phyloP scores from a whole-genome alignment of 129 eudicot species.

The Tagetes erecta region DNA sequence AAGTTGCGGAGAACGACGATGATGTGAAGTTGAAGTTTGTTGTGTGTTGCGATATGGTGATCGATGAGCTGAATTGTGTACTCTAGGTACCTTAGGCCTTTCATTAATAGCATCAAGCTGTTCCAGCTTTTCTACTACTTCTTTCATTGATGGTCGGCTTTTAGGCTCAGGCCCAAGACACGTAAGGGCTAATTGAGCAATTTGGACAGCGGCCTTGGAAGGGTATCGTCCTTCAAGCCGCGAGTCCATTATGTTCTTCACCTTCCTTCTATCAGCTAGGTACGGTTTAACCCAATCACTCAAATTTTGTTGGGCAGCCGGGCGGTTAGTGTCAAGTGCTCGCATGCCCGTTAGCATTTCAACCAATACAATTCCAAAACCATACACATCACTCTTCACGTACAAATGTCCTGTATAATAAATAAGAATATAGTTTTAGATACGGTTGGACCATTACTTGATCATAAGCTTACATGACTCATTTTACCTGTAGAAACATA shows the following conservation, averaged over 20 bases:
- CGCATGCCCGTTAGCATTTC: constrained; percentile 49
- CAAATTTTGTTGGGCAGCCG: constrained; percentile 38
- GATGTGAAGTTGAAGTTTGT: constrained; percentile 22
- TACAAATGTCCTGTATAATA: constrained; percentile 43
- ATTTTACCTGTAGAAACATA: constrained; percentile 69
- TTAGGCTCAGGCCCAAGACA: constrained; percentile 47
- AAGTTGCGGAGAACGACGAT: constrained; percentile 43
- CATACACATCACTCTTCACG: constrained; percentile 50
- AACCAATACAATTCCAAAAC: constrained; percentile 47
- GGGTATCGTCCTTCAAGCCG: constrained; percentile 48
- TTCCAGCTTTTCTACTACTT: constrained; percentile 42
- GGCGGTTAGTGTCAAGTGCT: constrained; percentile 41
- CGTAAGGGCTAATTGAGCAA: constrained; percentile 44
- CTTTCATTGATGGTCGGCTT: constrained; percentile 49
- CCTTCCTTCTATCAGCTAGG: constrained; percentile 44
- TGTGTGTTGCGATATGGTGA: constrained; percentile 26
- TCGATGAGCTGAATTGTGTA: constrained; percentile 28
- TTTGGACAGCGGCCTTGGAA: constrained; percentile 36
- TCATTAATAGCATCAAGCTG: constrained; percentile 32
- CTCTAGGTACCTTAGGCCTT: constrained; percentile 34
- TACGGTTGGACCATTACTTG: background rate
- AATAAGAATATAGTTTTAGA: background rate
- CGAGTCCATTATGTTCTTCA: constrained; percentile 48
- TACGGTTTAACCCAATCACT: constrained; percentile 47
- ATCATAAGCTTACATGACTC: background rate